Percentiles rank a stretch among this genome's conserved stretches.
These are phyloP conservation scores for Penicillium sp. DNA, from an alignment of 2,329 filamentous ascomycete genomes.

Conservation along the genomic window DNA sequence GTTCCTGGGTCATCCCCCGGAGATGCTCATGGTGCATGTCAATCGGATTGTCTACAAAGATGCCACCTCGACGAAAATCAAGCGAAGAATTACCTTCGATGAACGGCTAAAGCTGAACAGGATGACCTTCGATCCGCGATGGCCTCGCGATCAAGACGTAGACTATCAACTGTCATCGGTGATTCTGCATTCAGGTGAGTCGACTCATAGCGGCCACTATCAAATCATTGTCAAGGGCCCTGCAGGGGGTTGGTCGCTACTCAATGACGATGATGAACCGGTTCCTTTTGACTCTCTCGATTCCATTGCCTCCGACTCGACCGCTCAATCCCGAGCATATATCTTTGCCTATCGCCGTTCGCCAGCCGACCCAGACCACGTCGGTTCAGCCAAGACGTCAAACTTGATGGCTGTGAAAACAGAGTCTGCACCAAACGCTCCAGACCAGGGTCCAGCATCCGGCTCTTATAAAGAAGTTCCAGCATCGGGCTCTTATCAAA, in stretches of 20 bases:
- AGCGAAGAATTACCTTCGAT: background rate
- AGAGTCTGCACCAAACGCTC: too few species aligned
- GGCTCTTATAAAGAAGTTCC: too few species aligned
- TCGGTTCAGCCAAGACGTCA: too few species aligned
- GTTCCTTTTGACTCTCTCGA: background rate
- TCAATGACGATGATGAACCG: slow-evolving; percentile 10
- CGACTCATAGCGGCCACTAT: slow-evolving; percentile 20
- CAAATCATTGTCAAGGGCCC: slow-evolving; percentile 18
- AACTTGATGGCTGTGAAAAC: too few species aligned
- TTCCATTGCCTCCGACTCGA: background rate
- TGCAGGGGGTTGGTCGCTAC: slow-evolving; percentile 13
- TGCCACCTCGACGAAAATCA: background rate
- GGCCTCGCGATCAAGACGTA: slow-evolving; percentile 1
- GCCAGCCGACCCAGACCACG: slow-evolving; percentile 3
- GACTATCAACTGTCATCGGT: slow-evolving; percentile 26
- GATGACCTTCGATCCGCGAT: slow-evolving; percentile 3
- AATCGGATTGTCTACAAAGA: slow-evolving; percentile 7
- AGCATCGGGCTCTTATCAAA: too few species aligned
- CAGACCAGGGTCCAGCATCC: too few species aligned
- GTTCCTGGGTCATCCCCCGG: slow-evolving; percentile 10
- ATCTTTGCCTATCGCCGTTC: slow-evolving; percentile 22
- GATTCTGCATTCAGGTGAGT: slow-evolving; percentile 17
- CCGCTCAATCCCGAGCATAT: slow-evolving; percentile 6
- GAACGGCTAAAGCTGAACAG: background rate
- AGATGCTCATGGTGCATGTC: slow-evolving; percentile 22